Base-by-base conservation (phyloP, 768 basidiomycete genomes). In the Coprinopsis marcescibilis region DNA sequence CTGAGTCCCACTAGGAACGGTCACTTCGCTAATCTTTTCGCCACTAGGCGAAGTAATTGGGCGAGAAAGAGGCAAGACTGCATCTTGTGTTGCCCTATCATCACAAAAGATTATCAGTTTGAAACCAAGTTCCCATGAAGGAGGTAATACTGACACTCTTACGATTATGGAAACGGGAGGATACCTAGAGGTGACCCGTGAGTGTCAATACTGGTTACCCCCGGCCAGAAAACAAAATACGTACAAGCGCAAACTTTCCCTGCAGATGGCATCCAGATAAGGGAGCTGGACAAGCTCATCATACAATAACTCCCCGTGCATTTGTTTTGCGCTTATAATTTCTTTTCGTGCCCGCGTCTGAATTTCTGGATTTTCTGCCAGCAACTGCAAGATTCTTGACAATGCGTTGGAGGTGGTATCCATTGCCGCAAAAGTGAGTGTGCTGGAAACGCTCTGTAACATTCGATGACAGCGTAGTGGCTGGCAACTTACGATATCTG, bases 371-470 rank as follows among this genome's bases (percentile, higher is more conserved):
- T 64, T 52, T 4, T 49, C 43, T 2, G 70, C 57, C 3, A 76
- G 61, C 3, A 65, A 51, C 25, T 64, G 54, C n/a, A 77, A 40
- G 11, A 57, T 64, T 0, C 67, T 62, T 5, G 65, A 58, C 11
- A 75, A 54, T 2, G 66, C 66, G n/a, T 55, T 60, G 10, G 72
- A 70, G 0, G 73, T 74, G 0, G 72, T 74, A 51, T 75, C 73
- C 48, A 66, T 68, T 1, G 64, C 72, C 0, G 72, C 72, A 38
- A 69, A 64, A 15, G 65, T 59, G 12, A 63, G 48, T 5, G 62
- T 49, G 2, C 62, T 63, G 27, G 17, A 10, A 27, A 27, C 10
- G 29, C n/a, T 23, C 17, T 17, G 19, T 15, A 20, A 33, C 12
- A 8, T 26, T 12, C 1, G 20, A 12, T 12, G 36, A 1, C 30